Evolutionary conservation across 2,329 filamentous ascomycete genomes (phyloP).

Genomic region (Microdochium bolleyi): DNA sequence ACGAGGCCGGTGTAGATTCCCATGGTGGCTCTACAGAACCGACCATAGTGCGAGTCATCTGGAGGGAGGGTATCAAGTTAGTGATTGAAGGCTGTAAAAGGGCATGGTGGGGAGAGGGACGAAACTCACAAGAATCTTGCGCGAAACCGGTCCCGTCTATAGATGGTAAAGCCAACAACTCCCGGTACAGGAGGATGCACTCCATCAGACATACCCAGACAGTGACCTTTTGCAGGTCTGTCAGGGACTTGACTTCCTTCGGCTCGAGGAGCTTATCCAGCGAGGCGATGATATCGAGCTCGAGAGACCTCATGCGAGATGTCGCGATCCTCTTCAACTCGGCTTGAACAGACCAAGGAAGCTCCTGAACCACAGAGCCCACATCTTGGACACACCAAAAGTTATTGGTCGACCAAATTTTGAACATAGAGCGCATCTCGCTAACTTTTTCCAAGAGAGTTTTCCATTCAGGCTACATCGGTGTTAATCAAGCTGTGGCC

Average conservation of each 20-base stretch:
- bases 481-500: background rate
- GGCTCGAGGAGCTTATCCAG: slow-evolving; percentile 9
- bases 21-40: background rate
- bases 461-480: background rate
- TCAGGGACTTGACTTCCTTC: slow-evolving; percentile 14
- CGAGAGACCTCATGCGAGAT: slow-evolving; percentile 15
- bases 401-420: background rate
- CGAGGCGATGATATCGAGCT: slow-evolving; percentile 13
- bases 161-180: slow-evolving; percentile 23
- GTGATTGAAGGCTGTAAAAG: too few relatives aligned
- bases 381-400: background rate
- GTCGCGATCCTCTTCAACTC: slow-evolving; percentile 15
- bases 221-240: slow-evolving; percentile 20
- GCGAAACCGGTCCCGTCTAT: background rate
- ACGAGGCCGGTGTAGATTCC: slow-evolving; percentile 6
- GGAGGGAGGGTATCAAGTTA: background rate
- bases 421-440: slow-evolving; percentile 1
- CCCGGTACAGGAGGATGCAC: slow-evolving; percentile 38
- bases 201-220: slow-evolving; percentile 42
- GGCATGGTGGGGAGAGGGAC: slow-evolving; percentile 7
- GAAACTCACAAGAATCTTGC: background rate
- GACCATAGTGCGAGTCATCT: background rate
- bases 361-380: slow-evolving; percentile 19
- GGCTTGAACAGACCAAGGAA: slow-evolving; percentile 22
- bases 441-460: background rate